These are phyloP conservation scores for Pogostemon cablin DNA, from an alignment of 257 asterid species.

Conservation along the genomic window DNA sequence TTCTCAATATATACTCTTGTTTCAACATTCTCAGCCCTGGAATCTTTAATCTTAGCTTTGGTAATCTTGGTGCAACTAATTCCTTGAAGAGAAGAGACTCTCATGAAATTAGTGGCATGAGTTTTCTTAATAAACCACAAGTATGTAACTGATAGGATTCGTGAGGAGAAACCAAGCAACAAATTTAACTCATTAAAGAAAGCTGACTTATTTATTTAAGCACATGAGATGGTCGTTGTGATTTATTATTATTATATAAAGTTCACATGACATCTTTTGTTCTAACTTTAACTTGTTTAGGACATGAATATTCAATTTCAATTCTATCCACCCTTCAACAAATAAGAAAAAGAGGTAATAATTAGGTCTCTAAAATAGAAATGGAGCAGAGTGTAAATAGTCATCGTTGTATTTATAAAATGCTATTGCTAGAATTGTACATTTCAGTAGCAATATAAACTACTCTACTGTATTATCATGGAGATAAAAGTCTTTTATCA, in stretches of 20 bases:
- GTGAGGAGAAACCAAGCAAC: background rate
- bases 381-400: too few relatives aligned
- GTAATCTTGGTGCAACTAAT: conserved; percentile 89
- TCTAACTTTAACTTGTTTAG: background rate
- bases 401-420: too few relatives aligned
- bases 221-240: background rate
- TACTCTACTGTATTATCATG: too few relatives aligned
- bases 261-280: background rate
- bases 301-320: too few relatives aligned
- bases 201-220: background rate
- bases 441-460: too few relatives aligned
- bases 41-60: conserved; percentile 66
- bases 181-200: background rate
- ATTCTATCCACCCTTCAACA: too few relatives aligned
- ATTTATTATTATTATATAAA: background rate
- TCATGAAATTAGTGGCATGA: background rate
- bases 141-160: background rate
- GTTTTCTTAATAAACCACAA: background rate
- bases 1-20: conserved; percentile 84
- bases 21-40: conserved; percentile 69
- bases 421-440: too few relatives aligned
- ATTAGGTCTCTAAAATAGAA: too few relatives aligned
- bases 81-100: conserved; percentile 58
- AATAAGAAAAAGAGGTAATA: too few relatives aligned
- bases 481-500: too few relatives aligned